Percentiles rank a stretch among this genome's conserved stretches.
phyloP scores from a whole-genome alignment of 1,284 basidiomycete genomes.

The Trichosporon sp. region DNA sequence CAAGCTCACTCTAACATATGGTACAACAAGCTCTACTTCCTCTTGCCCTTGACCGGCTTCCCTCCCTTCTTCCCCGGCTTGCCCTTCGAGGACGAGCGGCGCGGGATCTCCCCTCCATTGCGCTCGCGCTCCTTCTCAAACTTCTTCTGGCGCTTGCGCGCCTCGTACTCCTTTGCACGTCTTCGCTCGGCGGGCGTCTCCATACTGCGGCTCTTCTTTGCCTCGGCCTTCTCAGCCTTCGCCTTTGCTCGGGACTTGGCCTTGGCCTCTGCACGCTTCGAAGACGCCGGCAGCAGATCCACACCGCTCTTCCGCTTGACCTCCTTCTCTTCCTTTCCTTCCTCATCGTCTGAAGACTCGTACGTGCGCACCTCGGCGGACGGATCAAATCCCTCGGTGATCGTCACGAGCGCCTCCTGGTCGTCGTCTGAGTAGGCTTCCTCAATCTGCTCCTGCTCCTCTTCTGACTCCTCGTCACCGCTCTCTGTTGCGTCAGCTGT shows the following conservation, averaged over 20 bases:
- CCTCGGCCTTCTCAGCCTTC: slow-evolving; percentile 19
- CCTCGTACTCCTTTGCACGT: slow-evolving; percentile 43
- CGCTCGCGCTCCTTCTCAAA: slow-evolving; percentile 38
- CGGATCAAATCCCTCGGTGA: slow-evolving; percentile 47
- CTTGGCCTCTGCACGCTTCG: slow-evolving; percentile 27
- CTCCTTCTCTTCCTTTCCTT: slow-evolving; percentile 20
- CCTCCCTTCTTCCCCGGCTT: slow-evolving; percentile 17
- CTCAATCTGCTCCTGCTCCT: slow-evolving; percentile 24
- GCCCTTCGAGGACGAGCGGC: slow-evolving; percentile 14
- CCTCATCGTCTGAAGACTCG: slow-evolving; percentile 9
- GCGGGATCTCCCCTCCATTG: slow-evolving; percentile 6
- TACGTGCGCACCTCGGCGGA: not conserved
- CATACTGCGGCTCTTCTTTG: slow-evolving; percentile 24
- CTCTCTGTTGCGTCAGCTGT: slow-evolving; percentile 2
- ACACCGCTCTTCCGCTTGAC: slow-evolving; percentile 19
- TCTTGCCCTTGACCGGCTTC: slow-evolving; percentile 18
- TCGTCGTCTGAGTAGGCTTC: slow-evolving; percentile 46
- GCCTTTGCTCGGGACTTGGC: slow-evolving; percentile 2
- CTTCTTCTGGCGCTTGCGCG: slow-evolving; percentile 38
- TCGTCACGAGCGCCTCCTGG: slow-evolving; percentile 46
- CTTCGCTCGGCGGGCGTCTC: slow-evolving; percentile 39
- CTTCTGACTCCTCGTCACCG: slow-evolving; percentile 14
- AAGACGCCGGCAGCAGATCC: slow-evolving; percentile 38
- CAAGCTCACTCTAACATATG: not conserved
- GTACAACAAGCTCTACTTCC: slow-evolving; percentile 6